Conservation (phyloP, 108 stramenopile species). For the Cyclotella cryptica region DNA sequence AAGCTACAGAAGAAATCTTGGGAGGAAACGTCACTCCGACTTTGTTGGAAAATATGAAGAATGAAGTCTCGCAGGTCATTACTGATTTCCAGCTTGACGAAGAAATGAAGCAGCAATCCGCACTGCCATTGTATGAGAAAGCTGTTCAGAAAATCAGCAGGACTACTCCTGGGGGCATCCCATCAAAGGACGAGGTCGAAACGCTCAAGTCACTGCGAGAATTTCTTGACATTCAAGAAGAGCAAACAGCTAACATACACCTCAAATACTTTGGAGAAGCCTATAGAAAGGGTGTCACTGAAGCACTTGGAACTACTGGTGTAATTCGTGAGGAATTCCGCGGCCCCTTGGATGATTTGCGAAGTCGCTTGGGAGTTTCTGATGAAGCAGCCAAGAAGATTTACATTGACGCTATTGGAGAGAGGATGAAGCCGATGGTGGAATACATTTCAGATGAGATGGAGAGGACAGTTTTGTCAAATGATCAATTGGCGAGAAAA, state of each 20-base stretch:
- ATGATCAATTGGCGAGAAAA: slow-evolving; percentile 76
- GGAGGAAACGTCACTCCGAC: slow-evolving; percentile 69
- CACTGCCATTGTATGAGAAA: slow-evolving; percentile 67
- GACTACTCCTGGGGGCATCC: slow-evolving; percentile 74
- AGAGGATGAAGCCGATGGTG: slow-evolving; percentile 83
- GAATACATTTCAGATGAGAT: slow-evolving; percentile 83
- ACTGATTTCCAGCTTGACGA: slow-evolving; percentile 63
- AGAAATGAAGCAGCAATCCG: slow-evolving; percentile 65
- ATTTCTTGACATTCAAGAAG: slow-evolving; percentile 60
- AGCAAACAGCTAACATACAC: slow-evolving; percentile 65
- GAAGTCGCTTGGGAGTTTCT: slow-evolving; percentile 73
- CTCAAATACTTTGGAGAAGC: slow-evolving; percentile 70
- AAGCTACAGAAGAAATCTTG: slow-evolving; percentile 70
- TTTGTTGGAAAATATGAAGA: slow-evolving; percentile 71
- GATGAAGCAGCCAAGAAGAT: slow-evolving; percentile 70
- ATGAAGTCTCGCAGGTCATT: slow-evolving; percentile 60
- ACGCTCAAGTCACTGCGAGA: slow-evolving; percentile 66
- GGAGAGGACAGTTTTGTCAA: slow-evolving; percentile 78
- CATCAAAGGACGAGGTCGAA: slow-evolving; percentile 64
- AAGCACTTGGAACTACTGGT: slow-evolving; percentile 88
- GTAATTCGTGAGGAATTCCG: slow-evolving; percentile 83
- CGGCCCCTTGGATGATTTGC: slow-evolving; percentile 69
- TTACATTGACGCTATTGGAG: slow-evolving; percentile 75
- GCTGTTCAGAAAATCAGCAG: slow-evolving; percentile 55
- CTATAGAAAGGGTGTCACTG: slow-evolving; percentile 82